phyloP scores from a whole-genome alignment of 2,329 filamentous ascomycete species.

The Talaromyces sp. region DNA sequence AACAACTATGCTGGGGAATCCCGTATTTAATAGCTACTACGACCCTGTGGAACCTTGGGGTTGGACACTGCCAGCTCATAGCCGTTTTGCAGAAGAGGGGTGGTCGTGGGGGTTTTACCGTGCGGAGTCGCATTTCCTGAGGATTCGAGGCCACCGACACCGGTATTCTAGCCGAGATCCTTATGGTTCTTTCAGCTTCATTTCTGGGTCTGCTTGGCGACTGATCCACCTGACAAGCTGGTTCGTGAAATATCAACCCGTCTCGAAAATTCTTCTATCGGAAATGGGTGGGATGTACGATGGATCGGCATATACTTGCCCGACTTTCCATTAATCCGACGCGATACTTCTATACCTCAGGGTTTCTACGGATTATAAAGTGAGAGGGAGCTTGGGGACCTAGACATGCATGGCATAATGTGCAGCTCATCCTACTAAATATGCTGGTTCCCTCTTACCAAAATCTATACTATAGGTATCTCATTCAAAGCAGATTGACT shows the following conservation, averaged over 20 bases:
- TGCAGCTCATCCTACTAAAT: too few relatives aligned
- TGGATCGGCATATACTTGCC: not conserved
- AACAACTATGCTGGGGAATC: constrained; percentile 1
- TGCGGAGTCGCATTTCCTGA: not conserved
- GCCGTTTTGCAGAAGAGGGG: constrained; percentile 18
- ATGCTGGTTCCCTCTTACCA: too few relatives aligned
- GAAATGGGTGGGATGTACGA: not conserved
- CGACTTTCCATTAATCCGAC: too few relatives aligned
- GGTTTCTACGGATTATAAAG: not conserved
- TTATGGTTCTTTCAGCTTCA: not conserved
- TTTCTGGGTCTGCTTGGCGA: not conserved
- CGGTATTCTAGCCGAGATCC: constrained; percentile 14
- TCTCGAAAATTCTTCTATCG: too few relatives aligned
- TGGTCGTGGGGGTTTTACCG: constrained; percentile 15
- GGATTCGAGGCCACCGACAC: constrained; percentile 14
- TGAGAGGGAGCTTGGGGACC: not conserved
- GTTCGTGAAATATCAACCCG: not conserved
- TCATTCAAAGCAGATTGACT: not conserved
- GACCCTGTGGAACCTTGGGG: constrained; percentile 16
- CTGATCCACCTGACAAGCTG: not conserved
- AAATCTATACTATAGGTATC: too few relatives aligned
- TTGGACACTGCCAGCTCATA: constrained; percentile 14
- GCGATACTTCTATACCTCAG: too few relatives aligned
- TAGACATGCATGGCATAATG: not conserved
- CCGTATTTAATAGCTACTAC: constrained; percentile 13